Conservation (phyloP, 1,139 yeast genomes). For the Yamadazyma atmosphaerica region DNA sequence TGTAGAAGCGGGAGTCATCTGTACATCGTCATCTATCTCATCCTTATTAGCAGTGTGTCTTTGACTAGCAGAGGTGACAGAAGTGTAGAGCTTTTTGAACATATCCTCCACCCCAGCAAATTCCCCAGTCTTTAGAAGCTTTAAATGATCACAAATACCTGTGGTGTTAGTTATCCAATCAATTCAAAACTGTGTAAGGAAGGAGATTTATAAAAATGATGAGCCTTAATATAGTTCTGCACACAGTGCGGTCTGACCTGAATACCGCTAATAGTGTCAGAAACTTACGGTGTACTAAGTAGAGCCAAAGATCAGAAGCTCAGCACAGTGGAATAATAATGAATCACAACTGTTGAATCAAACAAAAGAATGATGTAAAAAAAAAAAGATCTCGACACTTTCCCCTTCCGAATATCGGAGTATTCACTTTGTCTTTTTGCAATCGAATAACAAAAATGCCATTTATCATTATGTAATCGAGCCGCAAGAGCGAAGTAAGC, state of each 20-base stretch:
- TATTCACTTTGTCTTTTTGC: not conserved
- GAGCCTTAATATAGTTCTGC: not conserved
- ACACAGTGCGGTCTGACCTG: not conserved
- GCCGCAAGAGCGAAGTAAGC: not conserved
- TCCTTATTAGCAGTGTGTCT: constrained; percentile 1
- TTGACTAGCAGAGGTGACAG: constrained; percentile 4
- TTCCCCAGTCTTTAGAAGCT: not conserved
- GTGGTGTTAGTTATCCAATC: not conserved
- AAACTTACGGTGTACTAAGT: too few species aligned
- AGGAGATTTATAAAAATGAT: not conserved
- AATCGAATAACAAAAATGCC: not conserved
- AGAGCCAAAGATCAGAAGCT: not conserved
- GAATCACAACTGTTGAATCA: not conserved
- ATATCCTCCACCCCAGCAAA: constrained; percentile 3
- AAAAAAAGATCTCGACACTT: not conserved
- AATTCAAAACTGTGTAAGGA: not conserved
- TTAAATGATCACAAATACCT: too few species aligned
- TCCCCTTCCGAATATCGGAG: constrained; percentile 1
- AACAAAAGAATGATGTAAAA: not conserved
- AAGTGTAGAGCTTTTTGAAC: constrained; percentile 11
- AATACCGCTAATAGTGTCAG: not conserved
- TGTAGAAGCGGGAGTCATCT: not conserved
- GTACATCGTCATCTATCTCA: constrained; percentile 1
- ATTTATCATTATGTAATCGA: not conserved
- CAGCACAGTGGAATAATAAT: not conserved